Conservation (phyloP, 768 basidiomycete species). For the Agaricus blazei region DNA sequence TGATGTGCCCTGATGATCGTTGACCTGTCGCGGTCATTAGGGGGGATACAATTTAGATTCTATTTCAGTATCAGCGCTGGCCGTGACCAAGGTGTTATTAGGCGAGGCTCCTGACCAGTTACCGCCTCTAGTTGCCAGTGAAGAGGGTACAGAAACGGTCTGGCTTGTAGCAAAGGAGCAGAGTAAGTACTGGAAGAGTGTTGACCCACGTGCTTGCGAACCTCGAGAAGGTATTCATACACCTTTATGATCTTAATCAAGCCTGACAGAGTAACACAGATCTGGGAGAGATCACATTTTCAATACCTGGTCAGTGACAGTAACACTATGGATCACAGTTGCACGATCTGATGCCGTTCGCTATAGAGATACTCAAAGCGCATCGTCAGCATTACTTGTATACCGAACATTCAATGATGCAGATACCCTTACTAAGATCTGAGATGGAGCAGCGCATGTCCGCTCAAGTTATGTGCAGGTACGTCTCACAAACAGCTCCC, state of each 20-base stretch:
- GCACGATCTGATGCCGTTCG: background rate
- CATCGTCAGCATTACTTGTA: constrained; percentile 85
- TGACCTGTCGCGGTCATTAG: constrained; percentile 33
- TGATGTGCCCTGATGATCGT: background rate
- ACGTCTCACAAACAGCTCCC: constrained; percentile 23
- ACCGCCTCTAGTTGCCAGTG: constrained; percentile 66
- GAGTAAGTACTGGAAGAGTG: constrained; percentile 85
- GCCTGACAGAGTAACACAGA: constrained; percentile 32
- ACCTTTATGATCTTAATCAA: background rate
- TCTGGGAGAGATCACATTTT: constrained; percentile 54
- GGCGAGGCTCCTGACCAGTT: constrained; percentile 83
- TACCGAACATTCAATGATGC: constrained; percentile 70
- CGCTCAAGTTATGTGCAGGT: constrained; percentile 89
- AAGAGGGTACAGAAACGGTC: constrained; percentile 83
- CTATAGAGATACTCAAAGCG: constrained; percentile 75
- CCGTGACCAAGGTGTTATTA: constrained; percentile 82
- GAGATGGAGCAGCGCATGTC: constrained; percentile 70
- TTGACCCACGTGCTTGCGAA: constrained; percentile 79
- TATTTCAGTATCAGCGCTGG: constrained; percentile 81
- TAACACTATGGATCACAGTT: background rate
- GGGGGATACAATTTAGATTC: constrained; percentile 94
- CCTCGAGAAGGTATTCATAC: constrained; percentile 61
- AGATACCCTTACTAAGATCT: constrained; percentile 67
- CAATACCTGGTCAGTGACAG: constrained; percentile 52
- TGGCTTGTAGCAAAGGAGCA: constrained; percentile 86